A percentile compares a stretch with the other conserved stretches of the same genome.
These are phyloP conservation scores for Corchorus olitorius DNA, from an alignment of 345 rosid species.

Conservation along the genomic window DNA sequence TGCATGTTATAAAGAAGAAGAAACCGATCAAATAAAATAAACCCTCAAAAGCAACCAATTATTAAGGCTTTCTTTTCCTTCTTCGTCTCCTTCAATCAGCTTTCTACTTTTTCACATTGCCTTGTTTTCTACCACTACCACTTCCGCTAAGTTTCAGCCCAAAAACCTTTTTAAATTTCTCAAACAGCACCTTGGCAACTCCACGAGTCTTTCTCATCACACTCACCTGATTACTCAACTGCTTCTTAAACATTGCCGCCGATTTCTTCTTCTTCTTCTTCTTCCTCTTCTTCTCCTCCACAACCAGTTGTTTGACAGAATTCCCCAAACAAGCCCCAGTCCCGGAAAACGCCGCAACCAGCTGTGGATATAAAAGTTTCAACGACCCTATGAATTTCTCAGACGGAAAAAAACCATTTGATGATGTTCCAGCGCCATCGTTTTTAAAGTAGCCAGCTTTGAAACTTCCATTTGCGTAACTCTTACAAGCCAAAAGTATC, in stretches of 20 bases:
- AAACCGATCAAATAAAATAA: too few relatives aligned
- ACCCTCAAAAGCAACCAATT: too few relatives aligned
- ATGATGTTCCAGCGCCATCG: background rate
- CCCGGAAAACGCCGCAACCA: constrained; percentile 18
- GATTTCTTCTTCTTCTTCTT: too few relatives aligned
- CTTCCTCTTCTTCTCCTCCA: too few relatives aligned
- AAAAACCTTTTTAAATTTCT: constrained; percentile 26
- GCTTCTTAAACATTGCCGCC: background rate
- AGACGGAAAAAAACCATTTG: background rate
- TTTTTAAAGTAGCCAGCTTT: constrained; percentile 37
- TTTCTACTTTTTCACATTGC: too few relatives aligned
- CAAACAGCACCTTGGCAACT: constrained; percentile 6
- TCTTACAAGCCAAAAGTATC: constrained; percentile 43
- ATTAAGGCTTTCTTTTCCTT: too few relatives aligned
- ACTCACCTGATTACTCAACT: background rate
- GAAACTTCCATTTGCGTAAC: constrained; percentile 34
- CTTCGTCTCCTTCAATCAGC: too few relatives aligned
- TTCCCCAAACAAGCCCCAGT: constrained; percentile 27
- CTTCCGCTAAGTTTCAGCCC: constrained; percentile 18
- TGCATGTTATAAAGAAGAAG: too few relatives aligned
- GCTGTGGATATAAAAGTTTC: constrained; percentile 12
- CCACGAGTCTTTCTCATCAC: constrained; percentile 6
- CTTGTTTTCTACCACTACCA: too few relatives aligned
- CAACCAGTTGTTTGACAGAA: constrained; percentile 17
- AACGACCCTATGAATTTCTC: constrained; percentile 20